A percentile compares a stretch with the other conserved stretches of the same genome.
These are phyloP conservation scores for Fraxinus xanthoxyloides DNA, from an alignment of 305 asterid species.

Conservation along the genomic window DNA sequence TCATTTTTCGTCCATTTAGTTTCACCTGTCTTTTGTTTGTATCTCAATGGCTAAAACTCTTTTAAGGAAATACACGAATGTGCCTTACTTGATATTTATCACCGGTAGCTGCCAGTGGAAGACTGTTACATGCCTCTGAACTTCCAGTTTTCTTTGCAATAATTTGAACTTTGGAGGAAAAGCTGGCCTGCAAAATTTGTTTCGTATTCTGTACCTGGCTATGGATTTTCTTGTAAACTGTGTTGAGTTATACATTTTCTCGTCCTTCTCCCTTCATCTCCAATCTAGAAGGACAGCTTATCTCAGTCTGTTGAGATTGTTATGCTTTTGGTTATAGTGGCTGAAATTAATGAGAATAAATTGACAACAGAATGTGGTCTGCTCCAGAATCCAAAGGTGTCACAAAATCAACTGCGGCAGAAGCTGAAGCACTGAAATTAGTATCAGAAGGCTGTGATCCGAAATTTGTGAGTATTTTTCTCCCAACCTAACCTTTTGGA, in stretches of 20 bases:
- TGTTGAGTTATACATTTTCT: neutral
- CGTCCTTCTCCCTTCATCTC: neutral
- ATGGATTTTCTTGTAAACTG: conserved; percentile 8
- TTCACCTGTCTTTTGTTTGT: conserved; percentile 9
- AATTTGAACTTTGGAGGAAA: neutral
- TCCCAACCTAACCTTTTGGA: conserved; percentile 7
- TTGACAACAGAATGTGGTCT: conserved; percentile 58
- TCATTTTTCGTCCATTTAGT: neutral
- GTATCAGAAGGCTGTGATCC: conserved; percentile 75
- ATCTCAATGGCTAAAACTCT: neutral
- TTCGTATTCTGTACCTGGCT: neutral
- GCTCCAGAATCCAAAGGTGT: conserved; percentile 62
- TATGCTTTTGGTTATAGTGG: neutral
- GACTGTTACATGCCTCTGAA: neutral
- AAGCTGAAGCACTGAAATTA: conserved; percentile 60
- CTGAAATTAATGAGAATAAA: conserved; percentile 8
- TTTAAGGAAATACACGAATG: neutral
- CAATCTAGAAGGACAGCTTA: neutral
- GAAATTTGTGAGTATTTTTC: conserved; percentile 51
- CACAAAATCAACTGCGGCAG: conserved; percentile 54
- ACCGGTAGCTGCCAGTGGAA: neutral
- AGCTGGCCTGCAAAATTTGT: neutral
- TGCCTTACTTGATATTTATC: neutral
- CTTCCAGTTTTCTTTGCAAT: neutral
- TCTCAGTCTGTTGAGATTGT: neutral